A percentile compares a stretch with the other conserved stretches of the same genome.
phyloP scores from a whole-genome alignment of 192 early-diverging fungal species.

The Umbelopsis isabellina region DNA sequence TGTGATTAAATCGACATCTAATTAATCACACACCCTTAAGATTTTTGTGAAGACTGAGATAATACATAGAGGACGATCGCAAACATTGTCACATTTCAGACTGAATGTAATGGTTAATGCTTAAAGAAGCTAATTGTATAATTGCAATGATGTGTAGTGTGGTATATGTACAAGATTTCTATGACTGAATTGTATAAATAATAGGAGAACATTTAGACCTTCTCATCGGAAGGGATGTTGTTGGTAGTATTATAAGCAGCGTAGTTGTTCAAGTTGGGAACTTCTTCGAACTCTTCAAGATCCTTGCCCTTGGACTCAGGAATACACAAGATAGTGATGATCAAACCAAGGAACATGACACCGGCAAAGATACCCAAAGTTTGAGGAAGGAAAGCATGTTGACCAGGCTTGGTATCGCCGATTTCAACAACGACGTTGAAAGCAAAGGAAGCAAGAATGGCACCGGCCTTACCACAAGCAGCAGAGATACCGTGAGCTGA shows the following conservation, averaged over 20 bases:
- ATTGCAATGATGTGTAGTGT: too few species aligned
- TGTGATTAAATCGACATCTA: too few species aligned
- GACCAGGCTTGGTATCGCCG: conserved; percentile 42
- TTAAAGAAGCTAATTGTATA: too few species aligned
- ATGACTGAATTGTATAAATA: too few species aligned
- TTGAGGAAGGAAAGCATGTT: conserved; percentile 55
- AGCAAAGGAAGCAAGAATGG: conserved; percentile 69
- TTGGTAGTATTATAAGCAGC: background rate
- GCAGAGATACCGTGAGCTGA: conserved; percentile 83
- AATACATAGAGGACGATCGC: too few species aligned
- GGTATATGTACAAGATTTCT: too few species aligned
- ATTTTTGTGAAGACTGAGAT: too few species aligned
- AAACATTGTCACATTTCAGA: too few species aligned
- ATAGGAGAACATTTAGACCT: too few species aligned
- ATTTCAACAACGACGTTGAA: conserved; percentile 58
- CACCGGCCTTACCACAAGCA: conserved; percentile 74
- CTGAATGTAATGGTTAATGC: too few species aligned
- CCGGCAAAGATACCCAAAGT: conserved; percentile 59
- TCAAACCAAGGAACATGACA: conserved; percentile 59
- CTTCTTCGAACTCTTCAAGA: conserved; percentile 71
- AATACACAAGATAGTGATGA: conserved; percentile 60
- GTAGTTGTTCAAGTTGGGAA: background rate
- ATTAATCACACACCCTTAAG: too few species aligned
- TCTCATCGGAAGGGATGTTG: background rate
- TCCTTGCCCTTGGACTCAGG: conserved; percentile 77